Percentiles rank a stretch among this genome's conserved stretches.
Evolutionary conservation across 108 stramenopile genomes (phyloP).

Genomic region (Cylindrotheca closterium): DNA sequence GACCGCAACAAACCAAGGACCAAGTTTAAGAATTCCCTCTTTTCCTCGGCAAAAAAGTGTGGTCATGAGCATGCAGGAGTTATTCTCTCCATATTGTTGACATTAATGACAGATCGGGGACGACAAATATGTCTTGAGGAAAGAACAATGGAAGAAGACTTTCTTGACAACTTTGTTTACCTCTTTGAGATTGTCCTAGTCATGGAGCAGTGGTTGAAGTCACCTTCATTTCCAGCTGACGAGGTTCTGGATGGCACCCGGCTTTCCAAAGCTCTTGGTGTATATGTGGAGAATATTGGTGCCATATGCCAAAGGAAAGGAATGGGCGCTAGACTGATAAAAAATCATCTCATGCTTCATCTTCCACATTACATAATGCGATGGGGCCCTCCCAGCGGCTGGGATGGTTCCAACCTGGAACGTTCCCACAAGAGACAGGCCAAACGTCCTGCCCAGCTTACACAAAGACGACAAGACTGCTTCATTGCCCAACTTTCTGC

Average conservation of each 20-base stretch:
- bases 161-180: neutral
- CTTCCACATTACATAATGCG: neutral
- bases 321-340: neutral
- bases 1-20: neutral
- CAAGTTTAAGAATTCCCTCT: neutral
- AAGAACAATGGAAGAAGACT: neutral
- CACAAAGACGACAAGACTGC: neutral
- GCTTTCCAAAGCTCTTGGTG: neutral
- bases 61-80: neutral
- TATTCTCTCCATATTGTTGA: neutral
- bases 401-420: neutral
- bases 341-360: neutral
- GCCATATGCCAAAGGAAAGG: neutral
- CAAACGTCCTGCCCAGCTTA: neutral
- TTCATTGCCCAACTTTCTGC: neutral
- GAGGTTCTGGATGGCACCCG: neutral
- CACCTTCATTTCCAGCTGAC: neutral
- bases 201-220: neutral
- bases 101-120: neutral
- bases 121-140: neutral
- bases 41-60: neutral
- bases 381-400: neutral
- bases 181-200: neutral
- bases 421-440: neutral
- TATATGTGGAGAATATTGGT: neutral